Percentiles rank a stretch among this genome's conserved stretches.
phyloP scores from a whole-genome alignment of 2,329 filamentous ascomycete species.

The Sphaerulina vaccinii region DNA sequence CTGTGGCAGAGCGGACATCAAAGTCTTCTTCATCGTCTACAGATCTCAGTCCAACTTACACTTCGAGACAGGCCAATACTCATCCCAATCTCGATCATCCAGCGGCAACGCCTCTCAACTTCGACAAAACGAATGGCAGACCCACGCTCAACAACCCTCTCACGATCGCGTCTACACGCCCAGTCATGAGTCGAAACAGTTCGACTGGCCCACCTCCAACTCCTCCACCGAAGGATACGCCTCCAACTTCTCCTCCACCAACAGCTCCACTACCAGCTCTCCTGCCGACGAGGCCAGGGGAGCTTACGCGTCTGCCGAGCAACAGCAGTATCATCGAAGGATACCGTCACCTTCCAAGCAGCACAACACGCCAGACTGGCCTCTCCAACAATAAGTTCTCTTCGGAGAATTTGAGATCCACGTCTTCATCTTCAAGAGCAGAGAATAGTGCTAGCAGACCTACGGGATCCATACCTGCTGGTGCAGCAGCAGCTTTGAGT shows the following conservation, averaged over 20 bases:
- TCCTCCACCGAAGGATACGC: constrained; percentile 13
- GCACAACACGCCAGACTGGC: not conserved
- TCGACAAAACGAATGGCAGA: constrained; percentile 9
- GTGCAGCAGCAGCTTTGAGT: not conserved
- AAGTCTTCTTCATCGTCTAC: constrained; percentile 2
- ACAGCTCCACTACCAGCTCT: constrained; percentile 3
- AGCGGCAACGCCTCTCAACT: not conserved
- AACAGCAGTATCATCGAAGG: constrained; percentile 7
- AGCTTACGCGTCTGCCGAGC: not conserved
- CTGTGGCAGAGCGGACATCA: constrained; percentile 1
- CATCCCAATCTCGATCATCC: constrained; percentile 5
- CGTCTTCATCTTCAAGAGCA: not conserved
- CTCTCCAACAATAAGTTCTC: not conserved
- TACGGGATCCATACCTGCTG: not conserved
- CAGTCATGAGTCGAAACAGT: constrained; percentile 7
- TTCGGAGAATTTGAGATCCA: not conserved
- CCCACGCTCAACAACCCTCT: not conserved
- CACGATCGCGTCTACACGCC: constrained; percentile 5
- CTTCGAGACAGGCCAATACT: constrained; percentile 4
- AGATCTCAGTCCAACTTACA: constrained; percentile 10
- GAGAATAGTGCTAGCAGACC: not conserved
- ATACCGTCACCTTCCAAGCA: not conserved
- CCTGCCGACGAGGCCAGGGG: not conserved
- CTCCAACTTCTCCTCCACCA: constrained; percentile 7
- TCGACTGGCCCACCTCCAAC: constrained; percentile 12